Percentiles rank a stretch among this genome's conserved stretches.
Evolutionary conservation across 169 alveolate genomes (phyloP).

Genomic region (Cryptosporidium ubiquitum): DNA sequence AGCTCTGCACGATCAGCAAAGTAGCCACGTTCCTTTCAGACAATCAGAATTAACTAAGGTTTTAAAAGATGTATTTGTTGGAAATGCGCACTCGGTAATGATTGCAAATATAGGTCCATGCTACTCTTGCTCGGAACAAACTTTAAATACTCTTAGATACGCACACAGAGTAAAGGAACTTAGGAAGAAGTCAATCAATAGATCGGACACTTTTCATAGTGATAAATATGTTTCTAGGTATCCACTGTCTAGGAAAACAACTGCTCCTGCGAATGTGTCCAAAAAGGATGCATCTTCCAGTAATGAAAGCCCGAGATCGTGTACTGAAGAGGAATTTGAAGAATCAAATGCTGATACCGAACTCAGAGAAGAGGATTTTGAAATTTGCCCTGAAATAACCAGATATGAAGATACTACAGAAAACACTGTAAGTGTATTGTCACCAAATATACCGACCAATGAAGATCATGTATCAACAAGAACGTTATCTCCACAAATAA

Average conservation of each 20-base stretch:
- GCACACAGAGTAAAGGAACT: constrained; percentile 97
- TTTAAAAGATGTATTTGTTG: constrained; percentile 94
- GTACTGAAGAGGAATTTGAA: constrained; percentile 63
- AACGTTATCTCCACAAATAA: constrained; percentile 35
- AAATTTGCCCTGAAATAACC: not conserved
- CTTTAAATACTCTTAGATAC: constrained; percentile 96
- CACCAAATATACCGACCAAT: not conserved
- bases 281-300: constrained; percentile 49
- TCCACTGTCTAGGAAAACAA: constrained; percentile 11
- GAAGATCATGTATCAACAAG: not conserved
- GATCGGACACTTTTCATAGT: constrained; percentile 65
- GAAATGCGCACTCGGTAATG: constrained; percentile 97
- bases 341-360: constrained; percentile 51
- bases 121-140: constrained; percentile 95
- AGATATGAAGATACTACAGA: constrained; percentile 1
- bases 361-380: constrained; percentile 28
- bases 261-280: constrained; percentile 43
- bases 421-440: not conserved
- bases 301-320: constrained; percentile 54
- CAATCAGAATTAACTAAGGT: constrained; percentile 96
- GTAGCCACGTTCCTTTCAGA: constrained; percentile 98
- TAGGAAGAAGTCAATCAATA: constrained; percentile 81
- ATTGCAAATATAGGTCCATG: constrained; percentile 98
- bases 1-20: constrained; percentile 96
- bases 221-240: constrained; percentile 38